phyloP scores from a whole-genome alignment of 176 grass and related monocot species.

The Alloteropsis semialata region DNA sequence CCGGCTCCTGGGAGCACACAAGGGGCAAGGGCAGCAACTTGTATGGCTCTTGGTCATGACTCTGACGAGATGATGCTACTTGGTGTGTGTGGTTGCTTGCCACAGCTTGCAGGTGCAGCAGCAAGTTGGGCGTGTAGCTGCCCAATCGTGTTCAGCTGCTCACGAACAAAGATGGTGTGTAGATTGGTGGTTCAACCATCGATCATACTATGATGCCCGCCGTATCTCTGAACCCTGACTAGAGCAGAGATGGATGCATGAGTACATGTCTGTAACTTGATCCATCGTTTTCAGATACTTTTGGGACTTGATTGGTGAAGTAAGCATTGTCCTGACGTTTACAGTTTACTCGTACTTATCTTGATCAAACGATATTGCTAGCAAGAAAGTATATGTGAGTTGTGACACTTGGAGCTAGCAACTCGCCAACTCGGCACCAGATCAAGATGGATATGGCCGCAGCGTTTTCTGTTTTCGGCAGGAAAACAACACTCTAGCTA shows the following conservation, averaged over 20 bases:
- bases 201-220: too few species aligned
- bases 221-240: neutral
- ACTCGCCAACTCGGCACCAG: neutral
- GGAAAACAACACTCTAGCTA: conserved; percentile 26
- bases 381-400: neutral
- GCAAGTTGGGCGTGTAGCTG: neutral
- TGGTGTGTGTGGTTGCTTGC: neutral
- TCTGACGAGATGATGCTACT: neutral
- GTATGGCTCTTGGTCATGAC: too few species aligned
- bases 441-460: neutral
- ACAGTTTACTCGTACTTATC: neutral
- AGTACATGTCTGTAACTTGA: neutral
- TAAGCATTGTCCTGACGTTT: neutral
- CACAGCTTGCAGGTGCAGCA: neutral
- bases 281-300: neutral
- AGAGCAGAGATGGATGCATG: neutral
- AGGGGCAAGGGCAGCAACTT: neutral
- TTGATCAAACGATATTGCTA: neutral
- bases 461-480: conserved; percentile 3
- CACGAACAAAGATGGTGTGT: neutral
- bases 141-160: neutral
- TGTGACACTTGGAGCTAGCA: neutral
- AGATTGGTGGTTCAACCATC: neutral
- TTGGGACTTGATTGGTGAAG: too few species aligned
- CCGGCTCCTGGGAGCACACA: conserved; percentile 19